Evolutionary conservation across 2,329 filamentous ascomycete species (phyloP), one percentile per base, ranked within the genome.

Genomic region (Monosporascus ibericus): DNA sequence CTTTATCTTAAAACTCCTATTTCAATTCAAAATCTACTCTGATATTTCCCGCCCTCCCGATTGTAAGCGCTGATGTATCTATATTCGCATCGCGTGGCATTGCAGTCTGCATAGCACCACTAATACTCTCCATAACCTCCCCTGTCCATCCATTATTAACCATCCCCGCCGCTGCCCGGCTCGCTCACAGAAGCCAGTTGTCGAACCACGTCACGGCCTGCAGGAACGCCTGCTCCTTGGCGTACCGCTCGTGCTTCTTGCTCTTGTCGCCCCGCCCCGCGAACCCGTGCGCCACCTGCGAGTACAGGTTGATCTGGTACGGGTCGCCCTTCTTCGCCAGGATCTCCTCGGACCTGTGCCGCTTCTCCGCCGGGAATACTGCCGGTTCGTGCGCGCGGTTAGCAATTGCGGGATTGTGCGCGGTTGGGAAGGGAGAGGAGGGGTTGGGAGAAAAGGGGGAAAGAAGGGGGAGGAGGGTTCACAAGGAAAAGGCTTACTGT

Each of bases 121-220:
- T 14, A 34, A 14, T 5, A 14, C 30, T 34, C 30, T 34, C 30
- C 14, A 34, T 34, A 34, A 30, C n/a, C 24, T 3, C 30, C 22
- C 40, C 39, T 14, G 44, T 30, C 25, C 25, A 5, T 34, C 9
- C 9, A 14, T 34, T 14, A 14, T 25, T 17, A 14, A 14, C 42
- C 48, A 60, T 18, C 59, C 47, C 50, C 52, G 58, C 6, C 47
- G 49, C 38, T 25, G 30, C 30, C 9, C 9, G 11, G 30, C 30
- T 34, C 11, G 9, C 11, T 40, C 51, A 64, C 49, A 64, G 30
- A 36, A 68, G 57, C 58, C 58, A 65, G 49, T 55, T 58, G 59
- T 88, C 79, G 60, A 95, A 91, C 90, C 90, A 95, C 49, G 75
- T 68, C 49, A 91, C 76, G 37, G 88, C 88, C 75, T 94, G 90